These are phyloP conservation scores for Lojkania enalia DNA, from an alignment of 2,329 filamentous ascomycete genomes.

Conservation along the genomic window DNA sequence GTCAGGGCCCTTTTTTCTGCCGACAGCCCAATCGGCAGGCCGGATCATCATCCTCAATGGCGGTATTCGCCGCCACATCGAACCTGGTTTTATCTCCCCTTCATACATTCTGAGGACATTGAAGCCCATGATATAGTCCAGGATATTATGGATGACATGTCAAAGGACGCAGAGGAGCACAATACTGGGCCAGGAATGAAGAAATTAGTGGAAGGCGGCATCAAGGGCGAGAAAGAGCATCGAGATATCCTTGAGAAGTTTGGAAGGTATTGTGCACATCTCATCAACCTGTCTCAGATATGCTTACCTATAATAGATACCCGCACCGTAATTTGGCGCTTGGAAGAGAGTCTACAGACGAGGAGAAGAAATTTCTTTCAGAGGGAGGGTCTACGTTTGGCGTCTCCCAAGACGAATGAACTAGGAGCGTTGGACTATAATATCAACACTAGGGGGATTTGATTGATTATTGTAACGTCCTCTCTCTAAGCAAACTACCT, in stretches of 20 bases:
- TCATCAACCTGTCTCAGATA: background rate
- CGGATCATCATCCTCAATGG: constrained; percentile 36
- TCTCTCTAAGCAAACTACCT: too few species aligned
- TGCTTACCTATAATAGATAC: constrained; percentile 49
- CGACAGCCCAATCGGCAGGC: constrained; percentile 21
- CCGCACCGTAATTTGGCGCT: constrained; percentile 60
- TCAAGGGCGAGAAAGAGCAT: constrained; percentile 53
- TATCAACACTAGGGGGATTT: too few species aligned
- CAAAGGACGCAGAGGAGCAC: constrained; percentile 38
- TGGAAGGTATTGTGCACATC: constrained; percentile 39
- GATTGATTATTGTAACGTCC: too few species aligned
- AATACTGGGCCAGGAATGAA: constrained; percentile 23
- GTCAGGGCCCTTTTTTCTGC: constrained; percentile 42
- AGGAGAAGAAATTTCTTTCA: constrained; percentile 57
- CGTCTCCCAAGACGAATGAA: constrained; percentile 15
- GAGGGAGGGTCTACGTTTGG: constrained; percentile 51
- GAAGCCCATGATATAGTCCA: constrained; percentile 49
- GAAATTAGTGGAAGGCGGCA: constrained; percentile 31
- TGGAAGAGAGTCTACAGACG: constrained; percentile 53
- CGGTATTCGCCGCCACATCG: constrained; percentile 45
- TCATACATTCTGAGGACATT: constrained; percentile 62
- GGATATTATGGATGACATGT: constrained; percentile 36
- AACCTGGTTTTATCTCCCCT: constrained; percentile 62
- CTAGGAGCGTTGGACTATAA: too few species aligned
- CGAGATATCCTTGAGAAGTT: constrained; percentile 56